Base-by-base conservation (phyloP, 768 basidiomycete species). In the Tylopilus vinaceipallidus region DNA sequence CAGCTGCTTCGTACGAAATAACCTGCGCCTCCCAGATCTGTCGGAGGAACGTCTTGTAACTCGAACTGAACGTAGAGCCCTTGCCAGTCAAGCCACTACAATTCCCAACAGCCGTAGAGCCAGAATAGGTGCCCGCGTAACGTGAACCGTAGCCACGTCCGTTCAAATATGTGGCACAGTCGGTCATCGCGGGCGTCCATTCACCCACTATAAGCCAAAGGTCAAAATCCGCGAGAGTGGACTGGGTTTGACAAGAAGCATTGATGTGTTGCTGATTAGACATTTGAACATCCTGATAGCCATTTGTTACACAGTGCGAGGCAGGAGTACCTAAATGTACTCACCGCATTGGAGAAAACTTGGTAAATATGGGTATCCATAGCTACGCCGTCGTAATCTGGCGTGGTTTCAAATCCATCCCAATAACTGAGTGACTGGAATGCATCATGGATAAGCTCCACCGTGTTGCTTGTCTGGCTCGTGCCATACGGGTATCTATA, bases 161-260 rank as follows among this genome's bases (percentile, higher is more conserved):
- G 56, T 95, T 95, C 40, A 97, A 73, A 38, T 68, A 71, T 30
- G 13, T 59, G 39, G 68, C 68, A 55, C 89, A 90, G 60, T 91
- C 91, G 7, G 80, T 91, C 44, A 77, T 70, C 2, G 86, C 87
- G 3, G 88, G 79, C 1, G 87, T 83, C 84, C 89, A 97, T 71
- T 97, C 93, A 35, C 93, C 92, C 22, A 93, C 90, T 37, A 93
- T 74, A 14, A 81, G 76, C 92, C 90, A 92, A 23, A 94, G 76
- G 33, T 80, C 75, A 56, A 82, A 83, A 17, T 61, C 57, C 0
- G 77, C 62, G 6, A 91, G 74, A 1, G 70, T 58, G 10, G 72
- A 67, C 12, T 69, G 73, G 32, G 70, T 64, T 42, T 55, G 55
- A 59, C 90, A 92, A 4, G 84, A 86, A 3, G 74, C 61, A 41